phyloP scores from a whole-genome alignment of 192 early-diverging fungal species.

The Obelidium mucronatum region DNA sequence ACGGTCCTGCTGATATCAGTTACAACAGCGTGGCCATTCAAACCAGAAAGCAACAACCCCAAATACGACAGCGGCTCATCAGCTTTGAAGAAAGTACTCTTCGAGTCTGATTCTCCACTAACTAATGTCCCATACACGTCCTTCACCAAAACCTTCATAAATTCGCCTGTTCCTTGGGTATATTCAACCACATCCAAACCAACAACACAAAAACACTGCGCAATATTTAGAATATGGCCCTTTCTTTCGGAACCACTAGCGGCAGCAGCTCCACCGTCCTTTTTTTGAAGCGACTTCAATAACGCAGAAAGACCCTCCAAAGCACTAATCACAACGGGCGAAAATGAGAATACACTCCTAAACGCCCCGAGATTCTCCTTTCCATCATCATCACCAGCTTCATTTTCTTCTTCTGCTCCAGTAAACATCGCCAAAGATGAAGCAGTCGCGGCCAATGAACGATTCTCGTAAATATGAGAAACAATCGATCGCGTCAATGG shows the following conservation, averaged over 20 bases:
- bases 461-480: slow-evolving; percentile 46
- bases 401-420: slow-evolving; percentile 23
- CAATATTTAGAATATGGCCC: neutral
- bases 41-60: neutral
- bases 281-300: slow-evolving; percentile 21
- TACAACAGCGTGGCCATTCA: neutral
- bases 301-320: slow-evolving; percentile 44
- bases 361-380: slow-evolving; percentile 10
- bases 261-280: neutral
- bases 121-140: neutral
- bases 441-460: neutral
- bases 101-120: neutral
- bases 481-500: slow-evolving; percentile 28
- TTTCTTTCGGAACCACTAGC: neutral
- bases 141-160: slow-evolving; percentile 18
- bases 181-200: slow-evolving; percentile 19
- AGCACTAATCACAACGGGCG: slow-evolving; percentile 43
- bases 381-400: slow-evolving; percentile 22
- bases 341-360: slow-evolving; percentile 39
- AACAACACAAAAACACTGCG: slow-evolving; percentile 33
- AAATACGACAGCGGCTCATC: neutral
- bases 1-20: neutral
- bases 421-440: neutral
- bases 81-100: neutral
- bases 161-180: slow-evolving; percentile 36